Conservation (phyloP, 768 basidiomycete genomes). For the Lactifluus pinguis region DNA sequence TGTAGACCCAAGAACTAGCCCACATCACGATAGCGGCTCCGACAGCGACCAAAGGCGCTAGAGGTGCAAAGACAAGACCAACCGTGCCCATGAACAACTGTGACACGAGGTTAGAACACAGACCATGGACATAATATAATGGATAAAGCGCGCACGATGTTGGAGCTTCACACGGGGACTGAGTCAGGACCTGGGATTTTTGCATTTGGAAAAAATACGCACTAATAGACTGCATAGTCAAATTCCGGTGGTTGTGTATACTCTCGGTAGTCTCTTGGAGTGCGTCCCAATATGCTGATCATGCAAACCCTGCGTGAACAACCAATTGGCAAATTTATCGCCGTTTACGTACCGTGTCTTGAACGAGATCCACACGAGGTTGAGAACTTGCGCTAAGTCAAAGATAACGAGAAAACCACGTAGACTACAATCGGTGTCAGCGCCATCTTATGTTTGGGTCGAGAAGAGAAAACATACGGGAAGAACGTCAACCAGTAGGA, state of each 20-base stretch:
- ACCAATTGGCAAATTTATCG: neutral
- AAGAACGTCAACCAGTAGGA: conserved; percentile 93
- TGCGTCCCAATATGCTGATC: conserved; percentile 69
- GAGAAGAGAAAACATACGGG: conserved; percentile 48
- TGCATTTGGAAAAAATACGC: conserved; percentile 25
- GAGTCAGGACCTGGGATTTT: neutral
- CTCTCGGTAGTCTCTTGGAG: conserved; percentile 82
- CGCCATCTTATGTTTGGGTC: neutral
- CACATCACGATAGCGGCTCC: conserved; percentile 83
- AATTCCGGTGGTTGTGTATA: conserved; percentile 89
- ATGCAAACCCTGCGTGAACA: conserved; percentile 4
- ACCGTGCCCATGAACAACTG: conserved; percentile 90
- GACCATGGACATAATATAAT: conserved; percentile 14
- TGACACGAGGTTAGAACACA: conserved; percentile 8
- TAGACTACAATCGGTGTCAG: conserved; percentile 38
- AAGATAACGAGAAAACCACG: conserved; percentile 93
- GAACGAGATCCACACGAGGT: conserved; percentile 77
- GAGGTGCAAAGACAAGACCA: conserved; percentile 85
- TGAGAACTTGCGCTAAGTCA: conserved; percentile 92
- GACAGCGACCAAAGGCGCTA: conserved; percentile 83
- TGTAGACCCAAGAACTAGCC: conserved; percentile 82
- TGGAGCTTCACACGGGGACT: conserved; percentile 33
- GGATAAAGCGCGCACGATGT: conserved; percentile 37
- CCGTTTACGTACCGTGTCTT: conserved; percentile 57
- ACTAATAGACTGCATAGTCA: conserved; percentile 81